These are phyloP conservation scores for Anisodus tanguticus DNA, from an alignment of 257 asterid genomes.

Conservation along the genomic window DNA sequence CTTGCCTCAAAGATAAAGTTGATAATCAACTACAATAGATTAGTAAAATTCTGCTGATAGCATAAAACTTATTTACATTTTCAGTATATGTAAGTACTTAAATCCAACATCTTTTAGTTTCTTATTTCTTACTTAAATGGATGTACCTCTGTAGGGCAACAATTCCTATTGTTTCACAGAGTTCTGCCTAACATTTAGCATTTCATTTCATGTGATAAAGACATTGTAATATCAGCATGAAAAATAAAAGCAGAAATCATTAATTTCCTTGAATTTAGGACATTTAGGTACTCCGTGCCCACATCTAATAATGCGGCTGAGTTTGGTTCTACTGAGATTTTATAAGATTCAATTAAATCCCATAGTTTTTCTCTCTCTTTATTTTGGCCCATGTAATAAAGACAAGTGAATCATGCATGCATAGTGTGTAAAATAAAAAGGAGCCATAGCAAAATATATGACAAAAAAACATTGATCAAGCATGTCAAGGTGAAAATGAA, in stretches of 20 bases:
- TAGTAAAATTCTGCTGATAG: too few relatives aligned
- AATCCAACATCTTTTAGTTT: neutral
- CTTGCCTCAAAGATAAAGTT: too few relatives aligned
- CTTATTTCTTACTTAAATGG: neutral
- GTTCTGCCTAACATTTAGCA: neutral
- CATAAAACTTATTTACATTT: too few relatives aligned
- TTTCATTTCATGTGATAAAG: neutral
- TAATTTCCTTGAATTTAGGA: conserved; percentile 34
- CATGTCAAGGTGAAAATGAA: conserved; percentile 1
- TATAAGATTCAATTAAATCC: conserved; percentile 18
- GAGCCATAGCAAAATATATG: neutral
- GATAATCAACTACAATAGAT: neutral
- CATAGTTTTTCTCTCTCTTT: conserved; percentile 22
- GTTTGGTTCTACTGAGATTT: neutral
- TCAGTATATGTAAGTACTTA: neutral
- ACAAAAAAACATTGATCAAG: neutral
- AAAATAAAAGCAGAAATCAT: conserved; percentile 37
- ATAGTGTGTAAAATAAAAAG: neutral
- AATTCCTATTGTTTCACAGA: neutral
- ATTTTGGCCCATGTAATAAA: conserved; percentile 27
- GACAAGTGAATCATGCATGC: conserved; percentile 18
- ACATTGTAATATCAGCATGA: neutral
- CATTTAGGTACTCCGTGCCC: neutral
- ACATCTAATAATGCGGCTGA: neutral
- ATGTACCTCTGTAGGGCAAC: neutral